Base-by-base conservation (phyloP, 352 stramenopile genomes). In the Phytopythium chamaehyphon region DNA sequence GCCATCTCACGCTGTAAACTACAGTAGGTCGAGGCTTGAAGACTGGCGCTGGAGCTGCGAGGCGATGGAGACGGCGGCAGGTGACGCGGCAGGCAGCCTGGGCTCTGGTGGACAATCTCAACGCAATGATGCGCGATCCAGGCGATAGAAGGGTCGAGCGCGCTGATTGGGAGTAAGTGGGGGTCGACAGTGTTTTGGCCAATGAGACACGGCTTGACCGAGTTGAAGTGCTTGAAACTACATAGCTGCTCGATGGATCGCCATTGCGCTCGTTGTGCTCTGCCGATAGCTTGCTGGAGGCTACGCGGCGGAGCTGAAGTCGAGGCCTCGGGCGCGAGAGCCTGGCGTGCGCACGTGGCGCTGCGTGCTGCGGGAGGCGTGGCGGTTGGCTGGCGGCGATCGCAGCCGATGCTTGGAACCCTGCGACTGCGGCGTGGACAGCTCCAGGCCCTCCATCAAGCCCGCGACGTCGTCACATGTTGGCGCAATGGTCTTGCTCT, bases 51-150 rank as follows among this genome's bases (percentile, higher is more conserved):
- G n/a, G n/a, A n/a, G n/a, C n/a, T n/a, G n/a, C n/a, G n/a, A n/a
- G n/a, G n/a, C n/a, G n/a, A n/a, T n/a, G n/a, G n/a, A n/a, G n/a
- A n/a, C n/a, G n/a, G n/a, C n/a, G n/a, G n/a, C n/a, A n/a, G n/a
- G n/a, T n/a, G n/a, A n/a, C n/a, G n/a, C n/a, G n/a, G 18, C 4
- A 23, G 40, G 7, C 40, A 16, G 40, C n/a, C n/a, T n/a, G n/a
- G n/a, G n/a, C n/a, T n/a, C n/a, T n/a, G n/a, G n/a, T n/a, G n/a
- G n/a, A n/a, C n/a, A n/a, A n/a, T n/a, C n/a, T n/a, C n/a, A n/a
- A n/a, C n/a, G 23, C 39, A 26, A 26, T 45, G 39, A 45, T 45
- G 39, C 39, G 39, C 39, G 39, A 45, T 45, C 39, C 39, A 42
- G 22, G 35, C 35, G 35, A 15, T 7, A 14, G 37, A n/a, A n/a